phyloP scores from a whole-genome alignment of 768 basidiomycete species.

The Auricularia heimuer region DNA sequence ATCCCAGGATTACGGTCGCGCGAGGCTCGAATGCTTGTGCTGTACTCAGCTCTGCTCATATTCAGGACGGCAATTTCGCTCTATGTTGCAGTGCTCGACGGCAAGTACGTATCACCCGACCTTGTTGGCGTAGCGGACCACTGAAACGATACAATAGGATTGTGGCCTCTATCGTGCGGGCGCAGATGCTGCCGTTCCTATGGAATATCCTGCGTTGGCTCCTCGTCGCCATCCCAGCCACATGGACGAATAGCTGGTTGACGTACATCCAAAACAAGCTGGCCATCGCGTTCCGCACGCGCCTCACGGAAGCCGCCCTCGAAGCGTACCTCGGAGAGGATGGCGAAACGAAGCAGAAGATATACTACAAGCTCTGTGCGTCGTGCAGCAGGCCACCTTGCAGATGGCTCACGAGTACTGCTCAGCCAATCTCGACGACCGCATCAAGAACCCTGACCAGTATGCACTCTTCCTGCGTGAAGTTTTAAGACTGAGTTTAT shows the following conservation, averaged over 20 bases:
- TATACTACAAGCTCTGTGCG: constrained; percentile 88
- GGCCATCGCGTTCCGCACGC: constrained; percentile 76
- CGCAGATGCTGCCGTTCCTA: constrained; percentile 67
- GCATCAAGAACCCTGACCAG: constrained; percentile 96
- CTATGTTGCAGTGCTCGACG: constrained; percentile 90
- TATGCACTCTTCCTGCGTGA: constrained; percentile 22
- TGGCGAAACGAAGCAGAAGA: constrained; percentile 56
- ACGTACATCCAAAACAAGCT: constrained; percentile 91
- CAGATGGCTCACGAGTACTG: not conserved
- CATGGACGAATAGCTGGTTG: constrained; percentile 88
- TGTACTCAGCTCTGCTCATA: constrained; percentile 84
- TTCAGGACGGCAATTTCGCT: constrained; percentile 86
- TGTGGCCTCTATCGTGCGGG: constrained; percentile 88
- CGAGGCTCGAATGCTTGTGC: constrained; percentile 75
- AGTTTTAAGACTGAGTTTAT: constrained; percentile 8
- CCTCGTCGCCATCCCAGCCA: constrained; percentile 84
- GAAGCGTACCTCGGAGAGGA: constrained; percentile 74
- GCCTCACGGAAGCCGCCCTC: constrained; percentile 77
- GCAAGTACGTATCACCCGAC: constrained; percentile 45
- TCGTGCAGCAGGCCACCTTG: constrained; percentile 3
- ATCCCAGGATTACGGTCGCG: constrained; percentile 79
- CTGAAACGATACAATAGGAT: constrained; percentile 42
- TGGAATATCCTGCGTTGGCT: constrained; percentile 85
- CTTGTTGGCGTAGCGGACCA: not conserved
- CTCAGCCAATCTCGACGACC: constrained; percentile 84